Evolutionary conservation across 1,284 basidiomycete genomes (phyloP).

Genomic region (Gastroboletus turbinatus): DNA sequence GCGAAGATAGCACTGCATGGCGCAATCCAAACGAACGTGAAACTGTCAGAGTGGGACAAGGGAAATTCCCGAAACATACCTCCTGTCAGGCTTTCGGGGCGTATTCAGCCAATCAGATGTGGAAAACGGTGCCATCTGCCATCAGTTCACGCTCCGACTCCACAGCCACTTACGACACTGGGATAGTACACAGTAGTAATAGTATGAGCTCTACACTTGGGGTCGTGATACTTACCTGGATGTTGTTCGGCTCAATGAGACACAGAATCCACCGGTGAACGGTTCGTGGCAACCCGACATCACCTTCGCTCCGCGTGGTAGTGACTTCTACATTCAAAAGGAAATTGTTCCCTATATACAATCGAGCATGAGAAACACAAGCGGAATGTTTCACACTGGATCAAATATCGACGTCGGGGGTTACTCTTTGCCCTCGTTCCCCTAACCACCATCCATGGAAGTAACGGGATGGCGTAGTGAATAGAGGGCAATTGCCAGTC

Average conservation of each 20-base stretch:
- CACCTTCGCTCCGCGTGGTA: background rate
- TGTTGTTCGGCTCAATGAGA: background rate
- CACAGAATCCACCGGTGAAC: background rate
- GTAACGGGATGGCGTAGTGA: conserved; percentile 66
- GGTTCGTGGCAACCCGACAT: background rate
- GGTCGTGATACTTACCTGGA: background rate
- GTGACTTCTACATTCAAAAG: conserved; percentile 5
- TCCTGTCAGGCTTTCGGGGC: background rate
- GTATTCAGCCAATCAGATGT: conserved; percentile 4
- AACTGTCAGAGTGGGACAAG: conserved; percentile 13
- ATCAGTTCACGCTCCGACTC: conserved; percentile 3
- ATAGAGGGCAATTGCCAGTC: conserved; percentile 49
- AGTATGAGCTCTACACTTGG: background rate
- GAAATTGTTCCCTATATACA: conserved; percentile 24
- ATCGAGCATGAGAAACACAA: conserved; percentile 18
- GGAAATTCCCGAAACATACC: conserved; percentile 1
- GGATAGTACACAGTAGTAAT: too few relatives aligned
- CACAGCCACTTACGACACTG: background rate
- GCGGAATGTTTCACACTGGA: conserved; percentile 18
- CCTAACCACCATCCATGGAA: conserved; percentile 69
- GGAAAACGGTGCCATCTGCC: background rate
- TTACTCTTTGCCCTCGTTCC: conserved; percentile 75
- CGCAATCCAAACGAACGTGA: conserved; percentile 2
- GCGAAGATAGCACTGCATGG: background rate
- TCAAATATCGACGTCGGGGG: conserved; percentile 10